phyloP scores from a whole-genome alignment of 495 filamentous ascomycete genomes.

The Aspergillus homomorphus region DNA sequence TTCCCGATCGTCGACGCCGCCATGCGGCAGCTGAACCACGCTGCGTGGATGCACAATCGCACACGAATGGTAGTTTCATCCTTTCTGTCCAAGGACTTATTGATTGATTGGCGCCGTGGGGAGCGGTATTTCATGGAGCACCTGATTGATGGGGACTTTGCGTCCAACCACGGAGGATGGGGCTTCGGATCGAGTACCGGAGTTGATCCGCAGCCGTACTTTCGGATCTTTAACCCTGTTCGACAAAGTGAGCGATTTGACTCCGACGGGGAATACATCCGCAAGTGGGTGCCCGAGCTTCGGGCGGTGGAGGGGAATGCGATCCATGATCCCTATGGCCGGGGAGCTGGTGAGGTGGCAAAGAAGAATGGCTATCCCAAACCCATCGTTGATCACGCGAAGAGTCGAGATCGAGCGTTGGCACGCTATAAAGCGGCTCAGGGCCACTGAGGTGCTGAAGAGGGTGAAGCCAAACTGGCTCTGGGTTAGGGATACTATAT shows the following conservation, averaged over 20 bases:
- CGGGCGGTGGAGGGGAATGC: conserved; percentile 55
- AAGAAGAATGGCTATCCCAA: conserved; percentile 69
- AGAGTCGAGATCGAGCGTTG: conserved; percentile 61
- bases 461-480: conserved; percentile 3
- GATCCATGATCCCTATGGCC: conserved; percentile 76
- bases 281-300: conserved; percentile 62
- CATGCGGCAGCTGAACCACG: conserved; percentile 75
- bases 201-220: conserved; percentile 90
- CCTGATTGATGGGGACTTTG: conserved; percentile 89
- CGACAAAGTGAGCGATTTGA: conserved; percentile 82
- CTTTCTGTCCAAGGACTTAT: conserved; percentile 81
- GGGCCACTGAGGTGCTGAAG: conserved; percentile 8
- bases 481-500: neutral
- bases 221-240: conserved; percentile 85
- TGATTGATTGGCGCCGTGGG: conserved; percentile 88
- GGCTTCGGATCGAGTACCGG: conserved; percentile 78
- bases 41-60: conserved; percentile 87
- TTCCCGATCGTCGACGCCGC: conserved; percentile 88
- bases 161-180: conserved; percentile 91
- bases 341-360: conserved; percentile 56
- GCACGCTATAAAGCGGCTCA: conserved; percentile 67
- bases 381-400: conserved; percentile 71
- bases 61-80: conserved; percentile 85
- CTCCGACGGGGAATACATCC: conserved; percentile 54
- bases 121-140: conserved; percentile 88